Evolutionary conservation across 1,284 basidiomycete genomes (phyloP), one percentile per base, ranked within the genome.

Genomic region (Agroathelia rolfsii): DNA sequence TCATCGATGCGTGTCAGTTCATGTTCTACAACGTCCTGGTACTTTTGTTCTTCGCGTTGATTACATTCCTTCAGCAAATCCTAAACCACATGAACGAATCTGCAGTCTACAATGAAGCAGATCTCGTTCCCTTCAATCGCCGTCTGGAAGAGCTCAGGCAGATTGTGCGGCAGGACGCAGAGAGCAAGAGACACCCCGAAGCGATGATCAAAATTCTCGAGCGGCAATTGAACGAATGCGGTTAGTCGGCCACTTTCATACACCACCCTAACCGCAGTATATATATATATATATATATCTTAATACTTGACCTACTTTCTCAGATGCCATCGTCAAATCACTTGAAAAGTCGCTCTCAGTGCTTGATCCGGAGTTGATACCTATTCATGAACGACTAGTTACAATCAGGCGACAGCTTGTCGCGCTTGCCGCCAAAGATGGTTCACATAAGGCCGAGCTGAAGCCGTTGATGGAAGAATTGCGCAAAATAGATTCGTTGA

Each of bases 61-160:
- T 35, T 29, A 27, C 36, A 33, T 45, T 35, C 30, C 38, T 40
- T 31, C 61, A 93, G 89, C 86, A 92, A 89, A 82, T 94, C 24
- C 69, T 95, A 30, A 78, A 78, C 49, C 86, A 92, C 52, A 86
- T 93, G 81, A 84, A 90, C 55, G 92, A 96, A 55, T 90, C 86
- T 0, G 84, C 84, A 5, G 77, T 89, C 23, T 96, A 94, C 58
- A 95, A 88, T 41, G 87, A 92, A 52, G 64, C 77, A 18, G 88
- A 94, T 58, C 75, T 95, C 25, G 68, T 69, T 15, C 88, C 92
- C 2, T 95, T 94, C 59, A 73, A 81, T 38, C 71, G 72, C 42
- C 76, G 92, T 37, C 59, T 95, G 35, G 62, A 67, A 11, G 82
- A 90, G 44, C 66, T 96, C 25, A 77, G 83, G 35, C 64, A 72